Base-by-base conservation (phyloP, 148 eudicot genomes). In the Polygonum aviculare region DNA sequence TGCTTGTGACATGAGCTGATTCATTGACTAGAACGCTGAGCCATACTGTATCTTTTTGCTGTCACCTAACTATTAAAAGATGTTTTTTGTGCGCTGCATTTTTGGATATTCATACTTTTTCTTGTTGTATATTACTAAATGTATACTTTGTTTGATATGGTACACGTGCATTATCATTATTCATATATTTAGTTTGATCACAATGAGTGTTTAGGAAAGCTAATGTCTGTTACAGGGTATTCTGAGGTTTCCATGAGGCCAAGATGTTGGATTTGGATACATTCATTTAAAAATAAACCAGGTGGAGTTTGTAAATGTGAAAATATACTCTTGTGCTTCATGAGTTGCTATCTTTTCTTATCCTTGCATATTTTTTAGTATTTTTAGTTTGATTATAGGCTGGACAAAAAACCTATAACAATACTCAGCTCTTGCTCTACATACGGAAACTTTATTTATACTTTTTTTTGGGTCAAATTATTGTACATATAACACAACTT, bases 181-280 rank as follows among this genome's bases (percentile, higher is more conserved):
- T 11, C 74, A n/a, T 74, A 50, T 73, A 21, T 78, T 78, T 79
- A 39, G 47, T 83, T 57, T 36, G 57, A 59, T 77, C 48, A 35
- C 41, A 75, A 69, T 75, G 48, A 62, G 77, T 50, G 48, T 76
- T 72, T 70, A 69, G 69, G 77, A 40, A 77, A 48, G 78, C 75
- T 81, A 39, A 84, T 81, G 84, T 79, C 60, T 81, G 69, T 81
- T 79, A 75, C 84, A 81, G 84, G 87, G 59, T 74, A 45, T 72
- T 75, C 80, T 84, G 84, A 84, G 78, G 81, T 81, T 77, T 84
- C 79, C 79, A 63, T 84, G 82, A 80, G 80, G 72, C 74, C 81
- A 70, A 62, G 80, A 5, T 84, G 79, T 84, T 77, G 82, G 80
- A 63, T 75, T 84, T 77, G 82, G 80, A 63, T 74, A 70, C 87